Evolutionary conservation across 805 yeast genomes (phyloP), one percentile per base, ranked within the genome.

Genomic region (Sungouiella thailandica): DNA sequence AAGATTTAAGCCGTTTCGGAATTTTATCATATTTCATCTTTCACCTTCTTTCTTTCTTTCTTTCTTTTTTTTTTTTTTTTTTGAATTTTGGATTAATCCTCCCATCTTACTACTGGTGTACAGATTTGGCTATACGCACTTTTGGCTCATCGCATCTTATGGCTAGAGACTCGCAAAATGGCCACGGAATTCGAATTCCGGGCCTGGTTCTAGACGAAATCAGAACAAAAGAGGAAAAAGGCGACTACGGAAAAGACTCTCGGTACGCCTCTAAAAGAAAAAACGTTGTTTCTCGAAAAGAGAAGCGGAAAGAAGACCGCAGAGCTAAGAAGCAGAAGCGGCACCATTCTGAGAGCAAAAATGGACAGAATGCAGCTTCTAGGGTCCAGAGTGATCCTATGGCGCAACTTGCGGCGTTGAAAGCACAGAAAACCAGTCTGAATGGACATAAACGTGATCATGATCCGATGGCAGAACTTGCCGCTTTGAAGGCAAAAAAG

Each of bases 181-280:
- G 35, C 16, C 76, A 72, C 42, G 72, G 65, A n/a, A 76, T 76
- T 34, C 63, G 76, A 37, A 57, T 78, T 15, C 83, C 83, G 2
- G 80, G 78, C 2, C 46, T 56, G 23, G 51, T 77, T 12, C 50
- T 78, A 29, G 81, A 78, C 41, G 75, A 74, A 52, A 61, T 78
- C 35, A 50, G 62, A 24, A 52, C 50, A 13, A 57, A 49, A 9
- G 61, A 72, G 52, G 68, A 60, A n/a, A 54, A 49, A 16, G 73
- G 74, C 14, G 73, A 63, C 19, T 63, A 61, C 25, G 60, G 65
- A 23, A 70, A 67, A 39, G 65, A 60, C 23, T 25, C 34, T 11
- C 37, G 60, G 34, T 41, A 43, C 43, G 36, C 40, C 14, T 35
- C 60, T 42, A 46, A 53, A 48, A 35, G 47, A 38, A 40, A 31